Base-by-base conservation (phyloP, 225 moss, liverwort and hornwort genomes). In the Lunularia cruciata region DNA sequence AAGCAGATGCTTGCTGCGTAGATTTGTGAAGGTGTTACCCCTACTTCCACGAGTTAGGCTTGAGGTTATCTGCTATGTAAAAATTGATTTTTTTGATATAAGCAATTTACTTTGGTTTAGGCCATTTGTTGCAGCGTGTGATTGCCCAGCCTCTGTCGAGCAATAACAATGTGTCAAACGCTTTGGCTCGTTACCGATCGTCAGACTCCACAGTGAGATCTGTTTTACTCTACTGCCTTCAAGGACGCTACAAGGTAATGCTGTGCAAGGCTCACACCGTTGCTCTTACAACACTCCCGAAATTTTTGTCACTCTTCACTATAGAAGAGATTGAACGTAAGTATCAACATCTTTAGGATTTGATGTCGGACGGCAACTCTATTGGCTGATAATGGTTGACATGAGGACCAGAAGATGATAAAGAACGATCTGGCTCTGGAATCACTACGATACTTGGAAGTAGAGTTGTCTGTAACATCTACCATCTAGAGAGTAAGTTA, bases 1-100 rank as follows among this genome's bases (percentile, higher is more conserved):
- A 93, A 86, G 98, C 98, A 26, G 98, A 91, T 79, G 87, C 93
- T 19, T 86, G 86, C 47, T 98, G 93, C 75, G 81, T 98, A 49
- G 81, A 93, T 65, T 85, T 93, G 59, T 81, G 86, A 49, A 82
- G 84, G 79, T 91, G 85, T 73, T 91, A 89, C 73, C 81, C 86
- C 18, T 98, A 89, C 53, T 98, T 86, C 74, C 93, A 93, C 57
- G 93, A 86, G 76, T 77, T 98, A 68, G 98, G 98, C 63, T 84
- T 87, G 73, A 89, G 79, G 75, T 75, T 98, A 51, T 75, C 84
- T 55, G 63, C 88, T 52, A 60, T 93, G 93, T 93, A 83, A 83
- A 90, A 27, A 37, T 9, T 16, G 35, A 32, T 42, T 36, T 25
- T 65, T 9, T n/a, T 28, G 31, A 32, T 11, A n/a, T n/a, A n/a